Base-by-base conservation (phyloP, 2,329 filamentous ascomycete species). In the Phyllosticta citriasiana region DNA sequence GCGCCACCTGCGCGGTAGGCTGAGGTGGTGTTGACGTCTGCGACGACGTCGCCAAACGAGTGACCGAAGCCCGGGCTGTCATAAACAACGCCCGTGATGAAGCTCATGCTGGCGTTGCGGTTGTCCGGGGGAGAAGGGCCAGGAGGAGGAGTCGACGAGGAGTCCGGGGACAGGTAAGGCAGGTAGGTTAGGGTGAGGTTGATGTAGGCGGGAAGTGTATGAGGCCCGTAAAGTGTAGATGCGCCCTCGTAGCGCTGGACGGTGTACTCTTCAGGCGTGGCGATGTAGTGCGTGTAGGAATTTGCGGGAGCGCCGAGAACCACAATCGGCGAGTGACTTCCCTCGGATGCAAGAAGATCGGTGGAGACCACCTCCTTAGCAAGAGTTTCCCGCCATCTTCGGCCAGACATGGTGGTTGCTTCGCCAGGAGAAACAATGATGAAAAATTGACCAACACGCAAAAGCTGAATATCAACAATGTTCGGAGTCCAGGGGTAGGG, bases 231-330 rank as follows among this genome's bases (percentile, higher is more conserved):
- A 2, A 97, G 83, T 0, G 93, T 97, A 6, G 88, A 93, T 0
- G 90, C 93, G n/a, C 92, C 93, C 76, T 97, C 93, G 74, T 97
- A 97, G 9, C 93, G 87, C 76, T 97, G 93, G 54, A 94, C 79
- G 12, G 77, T 76, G 72, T 94, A 95, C 73, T 96, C 89, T 72
- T 95, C 89, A 27, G 85, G 82, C 0, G 91, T 93, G 1, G 86
- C 74, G 62, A 91, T 84, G 73, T 93, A 93, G 73, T 93, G 89
- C 2, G 89, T 86, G 73, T 97, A 97, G 62, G 84, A 91, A 72
- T 97, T 97, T 57, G 91, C 91, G 0, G 93, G 92, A 0, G 89
- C 91, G 26, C 92, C 91, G 0, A 97, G 79, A 1, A 96, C 88
- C 3, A 95, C 90, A n/a, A 90, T 70, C 16, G 60, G 60, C n/a